A percentile compares a stretch with the other conserved stretches of the same genome.
Conservation (phyloP, 2,329 filamentous ascomycete genomes). For the Curvularia eragrostidis region DNA sequence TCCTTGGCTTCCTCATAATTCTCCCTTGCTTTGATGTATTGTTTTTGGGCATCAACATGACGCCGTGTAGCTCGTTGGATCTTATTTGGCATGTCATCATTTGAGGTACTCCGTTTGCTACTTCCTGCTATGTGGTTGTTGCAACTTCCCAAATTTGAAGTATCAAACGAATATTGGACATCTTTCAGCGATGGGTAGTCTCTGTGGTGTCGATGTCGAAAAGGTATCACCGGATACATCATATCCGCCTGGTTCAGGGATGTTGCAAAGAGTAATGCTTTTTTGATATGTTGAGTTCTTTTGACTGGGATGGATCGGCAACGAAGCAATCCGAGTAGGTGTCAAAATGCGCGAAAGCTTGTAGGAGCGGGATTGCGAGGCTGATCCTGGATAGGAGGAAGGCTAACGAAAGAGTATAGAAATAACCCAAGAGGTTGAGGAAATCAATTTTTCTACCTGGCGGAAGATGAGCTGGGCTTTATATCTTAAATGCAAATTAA, state of each 20-base stretch:
- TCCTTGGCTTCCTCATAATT: constrained; percentile 26
- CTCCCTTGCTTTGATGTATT: constrained; percentile 21
- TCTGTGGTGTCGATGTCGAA: not conserved
- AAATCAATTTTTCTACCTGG: not conserved
- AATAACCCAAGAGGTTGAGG: no score
- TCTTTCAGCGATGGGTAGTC: not conserved
- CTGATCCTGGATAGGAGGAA: not conserved
- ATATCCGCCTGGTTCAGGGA: not conserved
- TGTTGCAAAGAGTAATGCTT: no score
- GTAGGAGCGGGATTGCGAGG: not conserved
- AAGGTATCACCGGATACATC: constrained; percentile 13
- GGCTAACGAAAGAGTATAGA: not conserved
- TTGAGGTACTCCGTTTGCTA: not conserved
- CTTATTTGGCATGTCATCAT: not conserved
- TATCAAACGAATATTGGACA: not conserved
- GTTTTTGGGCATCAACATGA: constrained; percentile 21
- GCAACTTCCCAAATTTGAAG: not conserved
- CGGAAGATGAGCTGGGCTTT: constrained; percentile 9
- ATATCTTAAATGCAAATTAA: constrained; percentile 13
- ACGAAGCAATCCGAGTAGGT: not conserved
- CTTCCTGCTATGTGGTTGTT: not conserved
- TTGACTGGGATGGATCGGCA: no score
- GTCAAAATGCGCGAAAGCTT: not conserved
- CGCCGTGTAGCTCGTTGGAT: constrained; percentile 28
- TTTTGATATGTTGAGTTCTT: not conserved